Base-by-base conservation (phyloP, 2,329 filamentous ascomycete species). In the Diaporthe longicolla region DNA sequence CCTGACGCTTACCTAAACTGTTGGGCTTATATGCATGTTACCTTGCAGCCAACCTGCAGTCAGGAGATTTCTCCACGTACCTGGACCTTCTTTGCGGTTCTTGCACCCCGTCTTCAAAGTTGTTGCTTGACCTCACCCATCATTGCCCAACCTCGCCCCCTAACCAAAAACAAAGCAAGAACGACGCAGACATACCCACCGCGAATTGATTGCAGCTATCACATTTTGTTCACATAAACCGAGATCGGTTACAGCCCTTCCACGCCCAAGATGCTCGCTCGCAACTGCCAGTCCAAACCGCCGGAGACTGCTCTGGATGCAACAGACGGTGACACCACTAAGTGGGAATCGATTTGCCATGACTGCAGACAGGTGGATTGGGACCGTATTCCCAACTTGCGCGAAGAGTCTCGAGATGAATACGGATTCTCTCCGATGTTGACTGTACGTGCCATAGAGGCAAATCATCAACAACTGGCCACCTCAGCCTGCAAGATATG, bases 331-430 rank as follows among this genome's bases (percentile, higher is more conserved):
- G n/a, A 54, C n/a, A 54, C 9, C 2, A 11, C 50, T 26, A n/a
- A 54, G 10, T n/a, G 15, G n/a, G 11, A 54, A 10, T 54, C 50
- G n/a, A 54, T 54, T 26, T 54, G 50, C 13, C 11, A 13, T 54
- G n/a, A 54, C 24, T 54, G 50, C 50, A 26, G 50, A 54, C 50
- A 54, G 21, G 50, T 54, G 24, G 24, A 54, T 26, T 54, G 50
- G 50, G 50, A 54, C 13, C 24, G n/a, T 26, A 10, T 54, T 26
- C n/a, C 50, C 50, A 1, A 5, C 4, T 24, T 15, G 10, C 11
- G 0, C 21, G 10, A 15, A 54, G 1, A 1, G 13, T 17, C 15
- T 2, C 4, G 6, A 24, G 2, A 15, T 11, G 5, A 17, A 17
- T 7, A 17, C 40, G 7, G 7, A 13, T 37, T 2, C 1, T 17